A percentile compares a stretch with the other conserved stretches of the same genome.
phyloP scores from a whole-genome alignment of 306 rosid species.

The Crotalaria pallida region DNA sequence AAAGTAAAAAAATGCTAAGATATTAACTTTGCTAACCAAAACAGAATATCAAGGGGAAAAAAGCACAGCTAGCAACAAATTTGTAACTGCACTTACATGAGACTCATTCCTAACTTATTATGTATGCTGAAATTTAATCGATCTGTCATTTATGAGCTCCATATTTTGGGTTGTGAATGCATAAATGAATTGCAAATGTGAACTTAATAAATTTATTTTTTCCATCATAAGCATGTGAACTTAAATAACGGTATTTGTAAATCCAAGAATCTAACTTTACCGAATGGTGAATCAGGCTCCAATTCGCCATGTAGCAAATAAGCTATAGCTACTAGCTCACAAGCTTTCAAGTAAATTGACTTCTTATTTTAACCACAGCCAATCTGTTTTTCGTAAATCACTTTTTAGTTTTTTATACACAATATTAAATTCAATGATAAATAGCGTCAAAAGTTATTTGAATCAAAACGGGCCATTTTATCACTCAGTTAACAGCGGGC shows the following conservation, averaged over 20 bases:
- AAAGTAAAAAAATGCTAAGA: slow-evolving; percentile 19
- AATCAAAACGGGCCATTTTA: too few relatives aligned
- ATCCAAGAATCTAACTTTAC: not conserved
- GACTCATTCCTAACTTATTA: too few relatives aligned
- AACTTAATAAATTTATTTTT: not conserved
- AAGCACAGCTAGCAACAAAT: not conserved
- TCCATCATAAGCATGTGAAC: too few relatives aligned
- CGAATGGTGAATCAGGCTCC: not conserved
- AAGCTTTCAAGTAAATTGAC: too few relatives aligned
- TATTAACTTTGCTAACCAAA: slow-evolving; percentile 8
- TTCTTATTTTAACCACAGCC: too few relatives aligned
- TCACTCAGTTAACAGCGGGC: not conserved
- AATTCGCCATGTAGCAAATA: too few relatives aligned
- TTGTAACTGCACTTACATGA: not conserved
- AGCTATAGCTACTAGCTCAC: too few relatives aligned
- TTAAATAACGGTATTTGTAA: not conserved
- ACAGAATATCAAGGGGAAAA: not conserved
- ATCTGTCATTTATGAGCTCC: not conserved
- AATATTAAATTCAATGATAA: too few relatives aligned
- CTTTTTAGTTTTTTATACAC: too few relatives aligned
- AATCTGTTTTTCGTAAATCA: too few relatives aligned
- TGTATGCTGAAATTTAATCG: not conserved
- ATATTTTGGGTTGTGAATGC: not conserved
- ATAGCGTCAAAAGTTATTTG: too few relatives aligned
- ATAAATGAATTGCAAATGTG: not conserved